Base-by-base conservation (phyloP, 768 basidiomycete genomes). In the Tephrocybe sp. region DNA sequence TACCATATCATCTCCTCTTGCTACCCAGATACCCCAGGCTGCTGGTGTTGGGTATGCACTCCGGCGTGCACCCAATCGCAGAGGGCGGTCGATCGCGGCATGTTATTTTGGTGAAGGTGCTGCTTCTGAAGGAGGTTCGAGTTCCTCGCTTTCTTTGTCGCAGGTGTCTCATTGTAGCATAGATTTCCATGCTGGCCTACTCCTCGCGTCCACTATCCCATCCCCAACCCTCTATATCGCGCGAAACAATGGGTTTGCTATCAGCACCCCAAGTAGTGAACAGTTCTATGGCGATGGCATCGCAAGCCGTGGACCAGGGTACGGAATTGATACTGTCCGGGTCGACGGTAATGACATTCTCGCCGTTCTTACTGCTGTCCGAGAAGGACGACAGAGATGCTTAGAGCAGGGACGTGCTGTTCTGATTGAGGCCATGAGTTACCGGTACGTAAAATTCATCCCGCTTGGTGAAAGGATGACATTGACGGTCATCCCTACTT, bases 91-190 rank as follows among this genome's bases (percentile, higher is more conserved):
- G 50, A 85, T 93, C 43, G 93, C 94, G 0, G 88, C 85, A 9
- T 92, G 91, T 45, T 97, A 85, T 68, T 95, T 96, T 56, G 94
- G 94, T 20, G 95, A 98, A 70, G 94, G 93, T 54, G 92, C 93
- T 7, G 92, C 93, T 2, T 92, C 90, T 2, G 94, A 96, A 70
- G 93, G 93, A 51, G 84, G 83, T 77, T 39, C 14, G 7, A n/a
- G 12, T 24, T 12, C 6, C 45, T 3, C 23, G 15, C 33, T 45
- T 26, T 23, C 18, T 48, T 24, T 50, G 33, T 34, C 26, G 34
- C 12, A 51, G 36, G 15, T 36, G 32, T 32, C 23, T 52, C 20
- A 63, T 51, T 66, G 14, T 65, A 30, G 5, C 11, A 5, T 68
- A 69, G 94, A 97, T 67, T 96, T 96, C 65, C 94, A 98, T 63